phyloP scores from a whole-genome alignment of 768 basidiomycete genomes.

The Phanerochaete sordida region DNA sequence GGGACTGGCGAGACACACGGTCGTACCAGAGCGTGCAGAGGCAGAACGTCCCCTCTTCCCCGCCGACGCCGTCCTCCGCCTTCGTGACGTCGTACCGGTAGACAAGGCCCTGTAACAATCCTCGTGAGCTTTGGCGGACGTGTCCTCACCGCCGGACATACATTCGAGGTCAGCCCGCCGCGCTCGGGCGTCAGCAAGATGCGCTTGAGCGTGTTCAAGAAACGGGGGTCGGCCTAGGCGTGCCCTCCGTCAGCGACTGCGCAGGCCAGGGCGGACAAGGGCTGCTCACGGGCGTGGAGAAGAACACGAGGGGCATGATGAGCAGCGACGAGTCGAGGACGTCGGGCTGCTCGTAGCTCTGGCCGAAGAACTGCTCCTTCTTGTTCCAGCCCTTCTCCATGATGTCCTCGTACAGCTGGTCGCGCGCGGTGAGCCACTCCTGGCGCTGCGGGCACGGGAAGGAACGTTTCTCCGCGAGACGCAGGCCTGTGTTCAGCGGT shows the following conservation, averaged over 20 bases:
- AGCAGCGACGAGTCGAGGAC: constrained; percentile 84
- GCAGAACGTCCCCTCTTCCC: constrained; percentile 94
- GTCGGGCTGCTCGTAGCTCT: constrained; percentile 85
- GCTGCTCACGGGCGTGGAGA: constrained; percentile 77
- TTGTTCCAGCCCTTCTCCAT: constrained; percentile 87
- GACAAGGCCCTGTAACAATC: constrained; percentile 61
- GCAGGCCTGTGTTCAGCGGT: constrained; percentile 54
- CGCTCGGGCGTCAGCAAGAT: constrained; percentile 86
- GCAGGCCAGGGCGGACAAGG: too few relatives aligned
- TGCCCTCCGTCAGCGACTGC: not conserved
- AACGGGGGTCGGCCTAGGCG: constrained; percentile 80
- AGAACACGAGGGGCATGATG: constrained; percentile 93
- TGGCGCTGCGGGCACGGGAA: constrained; percentile 75
- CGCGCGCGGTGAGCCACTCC: constrained; percentile 74
- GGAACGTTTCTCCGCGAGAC: constrained; percentile 92
- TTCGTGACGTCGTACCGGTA: constrained; percentile 87
- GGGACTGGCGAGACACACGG: not conserved
- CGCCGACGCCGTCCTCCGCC: constrained; percentile 91
- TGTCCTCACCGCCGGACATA: constrained; percentile 26
- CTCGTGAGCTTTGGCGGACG: not conserved
- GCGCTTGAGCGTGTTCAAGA: constrained; percentile 78
- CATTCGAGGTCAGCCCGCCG: constrained; percentile 89
- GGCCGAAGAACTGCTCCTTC: constrained; percentile 66
- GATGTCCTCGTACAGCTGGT: constrained; percentile 89
- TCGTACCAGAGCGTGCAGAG: constrained; percentile 76